Base-by-base conservation (phyloP, 1,284 basidiomycete species). In the Pyrrhoderma lamaoense region DNA sequence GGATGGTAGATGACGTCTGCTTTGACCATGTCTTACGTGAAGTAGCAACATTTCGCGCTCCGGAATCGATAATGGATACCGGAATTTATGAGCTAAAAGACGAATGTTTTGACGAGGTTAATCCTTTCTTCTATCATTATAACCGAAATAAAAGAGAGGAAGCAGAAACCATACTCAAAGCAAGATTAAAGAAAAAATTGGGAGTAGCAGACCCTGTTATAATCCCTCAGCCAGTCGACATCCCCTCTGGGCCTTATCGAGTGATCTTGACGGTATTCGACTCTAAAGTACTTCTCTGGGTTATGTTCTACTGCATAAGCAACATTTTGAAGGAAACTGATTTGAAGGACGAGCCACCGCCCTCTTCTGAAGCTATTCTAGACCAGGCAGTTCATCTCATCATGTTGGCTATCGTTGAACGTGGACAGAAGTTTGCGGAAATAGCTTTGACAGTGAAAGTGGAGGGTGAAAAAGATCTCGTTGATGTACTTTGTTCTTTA, bases 41-140 rank as follows among this genome's bases (percentile, higher is more conserved):
- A 47, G 88, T 98, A 3, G 84, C 93, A 3, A 80, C 78, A 57
- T 96, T 95, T 76, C 82, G 82, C 39, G 72, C 84, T 0, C 94
- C 94, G 0, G 87, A 91, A 60, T 76, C 80, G 0, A 80, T 77
- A 0, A 74, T 81, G 1, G 93, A 96, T 59, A 77, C 78, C 1
- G 96, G 96, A 0, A 73, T 82, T 35, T 99, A 97, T 69, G 85
- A 93, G 59, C 77, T 99, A 54, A 88, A 85, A 62, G 81, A 92
- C 27, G 89, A 89, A 60, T 76, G 74, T 23, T 93, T 82, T 64
- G 84, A 84, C 56, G 88, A 97, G 58, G 86, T 99, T 57, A 89
- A 98, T 61, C 93, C 94, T 0, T 96, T 93, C 72, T 98, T 95
- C 73, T 91, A 87, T 64, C 93, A 98, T 63, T 99, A 96, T 67